A percentile compares a stretch with the other conserved stretches of the same genome.
Evolutionary conservation across 805 yeast species (phyloP).

Genomic region (Candida sakaeoensis): DNA sequence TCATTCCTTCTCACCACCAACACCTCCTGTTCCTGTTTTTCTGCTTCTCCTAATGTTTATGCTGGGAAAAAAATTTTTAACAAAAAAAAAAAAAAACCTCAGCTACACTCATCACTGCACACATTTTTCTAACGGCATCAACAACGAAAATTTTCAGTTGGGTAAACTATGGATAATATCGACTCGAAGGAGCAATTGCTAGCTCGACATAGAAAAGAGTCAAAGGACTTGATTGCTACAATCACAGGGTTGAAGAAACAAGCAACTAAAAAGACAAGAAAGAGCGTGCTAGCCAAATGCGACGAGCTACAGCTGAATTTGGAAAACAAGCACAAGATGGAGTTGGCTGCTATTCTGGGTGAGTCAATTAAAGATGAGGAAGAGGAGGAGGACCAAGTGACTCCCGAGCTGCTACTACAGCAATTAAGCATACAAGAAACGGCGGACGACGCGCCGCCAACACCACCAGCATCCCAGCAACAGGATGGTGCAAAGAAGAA

Average conservation of each 20-base stretch:
- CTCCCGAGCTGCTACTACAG: slow-evolving; percentile 67
- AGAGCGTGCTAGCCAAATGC: slow-evolving; percentile 59
- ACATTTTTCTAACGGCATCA: background rate
- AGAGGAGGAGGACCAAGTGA: slow-evolving; percentile 45
- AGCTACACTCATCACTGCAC: slow-evolving; percentile 1
- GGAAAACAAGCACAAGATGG: slow-evolving; percentile 51
- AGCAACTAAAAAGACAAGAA: slow-evolving; percentile 75
- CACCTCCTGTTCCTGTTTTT: no score
- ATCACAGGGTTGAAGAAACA: slow-evolving; percentile 78
- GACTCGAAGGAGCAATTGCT: slow-evolving; percentile 41
- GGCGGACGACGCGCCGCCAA: no score
- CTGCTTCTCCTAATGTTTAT: no score
- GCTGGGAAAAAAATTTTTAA: background rate
- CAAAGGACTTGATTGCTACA: slow-evolving; percentile 59
- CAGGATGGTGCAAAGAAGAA: slow-evolving; percentile 21
- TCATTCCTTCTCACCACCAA: no score
- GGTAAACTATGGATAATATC: background rate
- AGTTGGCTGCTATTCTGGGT: slow-evolving; percentile 26
- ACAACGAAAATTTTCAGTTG: background rate
- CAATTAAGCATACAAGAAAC: slow-evolving; percentile 31
- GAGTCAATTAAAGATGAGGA: slow-evolving; percentile 7
- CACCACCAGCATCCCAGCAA: background rate
- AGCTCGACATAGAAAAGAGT: slow-evolving; percentile 66
- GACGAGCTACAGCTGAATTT: slow-evolving; percentile 55
- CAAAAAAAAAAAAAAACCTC: background rate